Conservation (phyloP, 2,329 filamentous ascomycete species). For the Aspergillus ochraceus region DNA sequence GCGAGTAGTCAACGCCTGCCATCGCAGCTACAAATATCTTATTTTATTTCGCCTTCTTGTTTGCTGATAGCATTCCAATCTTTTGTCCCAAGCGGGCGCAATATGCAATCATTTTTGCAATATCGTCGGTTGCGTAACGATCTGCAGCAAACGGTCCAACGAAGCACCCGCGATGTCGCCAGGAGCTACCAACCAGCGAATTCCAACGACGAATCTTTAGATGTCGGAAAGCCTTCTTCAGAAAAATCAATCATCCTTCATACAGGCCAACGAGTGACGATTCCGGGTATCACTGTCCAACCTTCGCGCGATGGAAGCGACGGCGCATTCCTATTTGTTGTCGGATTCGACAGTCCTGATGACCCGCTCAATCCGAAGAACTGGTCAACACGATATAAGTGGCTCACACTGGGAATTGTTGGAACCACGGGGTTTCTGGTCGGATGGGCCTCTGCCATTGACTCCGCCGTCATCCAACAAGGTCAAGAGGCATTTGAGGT, state of each 20-base stretch:
- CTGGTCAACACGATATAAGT: slow-evolving; percentile 37
- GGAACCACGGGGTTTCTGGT: slow-evolving; percentile 49
- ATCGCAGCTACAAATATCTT: background rate
- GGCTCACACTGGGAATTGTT: slow-evolving; percentile 34
- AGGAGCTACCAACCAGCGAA: background rate
- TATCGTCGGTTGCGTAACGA: slow-evolving; percentile 23
- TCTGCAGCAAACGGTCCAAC: slow-evolving; percentile 6
- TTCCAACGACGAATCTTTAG: background rate
- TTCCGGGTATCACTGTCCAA: slow-evolving; percentile 1
- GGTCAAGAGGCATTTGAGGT: slow-evolving; percentile 41
- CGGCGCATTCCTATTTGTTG: background rate
- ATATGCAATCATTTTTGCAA: slow-evolving; percentile 29
- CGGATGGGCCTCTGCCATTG: slow-evolving; percentile 52
- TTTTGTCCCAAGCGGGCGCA: background rate
- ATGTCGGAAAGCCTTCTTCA: background rate
- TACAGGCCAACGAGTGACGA: background rate
- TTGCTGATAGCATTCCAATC: background rate
- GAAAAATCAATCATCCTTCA: background rate
- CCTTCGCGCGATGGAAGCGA: background rate
- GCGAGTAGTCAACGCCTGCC: background rate
- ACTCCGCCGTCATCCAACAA: slow-evolving; percentile 29
- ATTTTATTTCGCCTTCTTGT: background rate
- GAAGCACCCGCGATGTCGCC: slow-evolving; percentile 1
- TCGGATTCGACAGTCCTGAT: slow-evolving; percentile 19
- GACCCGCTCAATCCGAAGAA: slow-evolving; percentile 49